Conservation (phyloP, 2,329 filamentous ascomycete genomes). For the Ascomycota sp. region DNA sequence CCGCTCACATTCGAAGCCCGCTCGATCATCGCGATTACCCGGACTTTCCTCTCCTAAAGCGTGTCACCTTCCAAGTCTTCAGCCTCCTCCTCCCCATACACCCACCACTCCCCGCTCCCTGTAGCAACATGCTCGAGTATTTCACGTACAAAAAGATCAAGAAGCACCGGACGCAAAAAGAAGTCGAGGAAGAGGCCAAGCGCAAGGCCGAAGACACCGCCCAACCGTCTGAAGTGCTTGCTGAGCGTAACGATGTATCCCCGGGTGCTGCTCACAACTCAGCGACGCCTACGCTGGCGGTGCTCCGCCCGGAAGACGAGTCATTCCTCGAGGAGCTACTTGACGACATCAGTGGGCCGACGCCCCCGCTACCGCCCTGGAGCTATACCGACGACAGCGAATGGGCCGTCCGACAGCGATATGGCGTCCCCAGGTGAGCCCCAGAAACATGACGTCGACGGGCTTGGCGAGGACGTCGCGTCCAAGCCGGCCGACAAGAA, state of each 20-base stretch:
- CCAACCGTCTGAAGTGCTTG: slow-evolving; percentile 1
- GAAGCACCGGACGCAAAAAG: slow-evolving; percentile 33
- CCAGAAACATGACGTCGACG: slow-evolving; percentile 1
- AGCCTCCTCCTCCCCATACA: neutral
- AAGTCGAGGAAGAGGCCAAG: slow-evolving; percentile 4
- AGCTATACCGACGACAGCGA: slow-evolving; percentile 28
- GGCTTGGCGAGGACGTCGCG: slow-evolving; percentile 4
- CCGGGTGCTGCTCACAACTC: slow-evolving; percentile 1
- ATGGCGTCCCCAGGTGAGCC: slow-evolving; percentile 8
- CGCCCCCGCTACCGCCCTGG: slow-evolving; percentile 34
- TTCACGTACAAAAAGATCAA: slow-evolving; percentile 42
- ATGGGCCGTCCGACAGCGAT: slow-evolving; percentile 20
- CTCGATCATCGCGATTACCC: too few species aligned
- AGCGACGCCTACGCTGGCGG: slow-evolving; percentile 11
- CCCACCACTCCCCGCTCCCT: neutral
- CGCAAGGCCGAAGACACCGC: slow-evolving; percentile 3
- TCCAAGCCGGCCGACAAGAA: slow-evolving; percentile 13
- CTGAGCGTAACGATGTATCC: slow-evolving; percentile 1
- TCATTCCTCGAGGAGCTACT: slow-evolving; percentile 35
- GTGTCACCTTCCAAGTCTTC: neutral
- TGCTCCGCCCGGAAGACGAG: slow-evolving; percentile 37
- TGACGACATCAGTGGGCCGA: slow-evolving; percentile 18
- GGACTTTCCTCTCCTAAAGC: too few species aligned
- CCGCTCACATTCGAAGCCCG: too few species aligned
- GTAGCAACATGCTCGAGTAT: slow-evolving; percentile 38